A percentile compares a stretch with the other conserved stretches of the same genome.
Conservation (phyloP, 2,329 filamentous ascomycete genomes). For the Xylaria digitata region DNA sequence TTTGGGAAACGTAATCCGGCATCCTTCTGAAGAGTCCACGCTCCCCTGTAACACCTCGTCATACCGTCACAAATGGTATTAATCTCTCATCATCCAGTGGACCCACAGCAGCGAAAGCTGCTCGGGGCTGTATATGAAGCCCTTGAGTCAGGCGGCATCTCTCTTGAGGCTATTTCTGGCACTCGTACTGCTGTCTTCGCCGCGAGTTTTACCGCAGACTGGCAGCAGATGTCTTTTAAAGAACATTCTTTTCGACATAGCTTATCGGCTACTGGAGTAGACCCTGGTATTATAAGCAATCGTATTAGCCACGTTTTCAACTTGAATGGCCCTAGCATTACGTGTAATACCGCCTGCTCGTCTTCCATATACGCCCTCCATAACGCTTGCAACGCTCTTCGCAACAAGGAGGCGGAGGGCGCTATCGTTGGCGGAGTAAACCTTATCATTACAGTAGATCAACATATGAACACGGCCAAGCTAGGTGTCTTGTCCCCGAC, state of each 20-base stretch:
- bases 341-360: slow-evolving; percentile 53
- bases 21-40: too few relatives aligned
- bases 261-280: slow-evolving; percentile 26
- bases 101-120: slow-evolving; percentile 52
- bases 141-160: slow-evolving; percentile 48
- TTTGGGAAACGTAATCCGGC: too few relatives aligned
- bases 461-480: slow-evolving; percentile 24
- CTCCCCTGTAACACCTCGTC: too few relatives aligned
- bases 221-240: slow-evolving; percentile 34
- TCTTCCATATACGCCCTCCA: slow-evolving; percentile 50
- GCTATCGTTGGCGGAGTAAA: slow-evolving; percentile 49
- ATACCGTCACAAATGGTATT: too few relatives aligned
- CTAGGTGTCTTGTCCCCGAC: slow-evolving; percentile 40
- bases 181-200: slow-evolving; percentile 48
- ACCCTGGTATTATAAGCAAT: slow-evolving; percentile 37
- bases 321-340: slow-evolving; percentile 48
- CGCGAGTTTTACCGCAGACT: slow-evolving; percentile 45
- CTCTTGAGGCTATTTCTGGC: slow-evolving; percentile 36
- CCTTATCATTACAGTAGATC: slow-evolving; percentile 43
- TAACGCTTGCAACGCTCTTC: slow-evolving; percentile 38
- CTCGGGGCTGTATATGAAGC: slow-evolving; percentile 50
- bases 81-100: slow-evolving; percentile 40
- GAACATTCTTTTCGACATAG: slow-evolving; percentile 33
- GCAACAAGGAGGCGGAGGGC: slow-evolving; percentile 35
- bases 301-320: slow-evolving; percentile 49